Base-by-base conservation (phyloP, 1,284 basidiomycete genomes). In the Microbotryomycetes sp. region DNA sequence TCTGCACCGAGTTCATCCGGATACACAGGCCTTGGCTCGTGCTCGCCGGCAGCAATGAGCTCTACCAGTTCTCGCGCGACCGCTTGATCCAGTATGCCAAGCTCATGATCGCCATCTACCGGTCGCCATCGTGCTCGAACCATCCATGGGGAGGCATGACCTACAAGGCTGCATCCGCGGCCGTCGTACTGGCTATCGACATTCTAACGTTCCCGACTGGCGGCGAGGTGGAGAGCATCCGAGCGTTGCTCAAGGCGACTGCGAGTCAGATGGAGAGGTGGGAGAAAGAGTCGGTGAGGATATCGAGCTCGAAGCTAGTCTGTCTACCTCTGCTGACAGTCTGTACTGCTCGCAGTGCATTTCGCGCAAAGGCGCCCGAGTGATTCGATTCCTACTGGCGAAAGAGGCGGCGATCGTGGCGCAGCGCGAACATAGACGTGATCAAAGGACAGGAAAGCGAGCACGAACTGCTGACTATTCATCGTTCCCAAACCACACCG, bases 1-100 rank as follows among this genome's bases (percentile, higher is more conserved):
- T 66, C 4, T 50, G 57, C 3, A 51, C 61, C 41, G 65, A 66
- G 31, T 66, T 52, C 29, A 49, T 66, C 27, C 61, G 65, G 2
- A 52, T 66, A 0, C 65, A 66, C 24, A 58, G 65, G 4, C 59
- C 65, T 3, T 66, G 61, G 59, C 60, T 65, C 45, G 64, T 64
- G 6, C 56, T 64, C 41, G 57, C 61, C 29, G 59, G 35, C 4
- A n/a, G 29, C 13, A 57, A 64, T 46, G 50, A 56, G 5, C n/a
- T 30, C 2, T 66, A 61, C 48, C 59, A 63, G 35, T 59, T 56
- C 48, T 61, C 59, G 6, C 53, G 61, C 11, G 45, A 59, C 26
- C 65, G 59, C 21, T 55, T 56, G 4, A 31, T 62, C 59, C 31
- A 61, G 21, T 59, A 61, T 26, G 56, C 61, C 18, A 58, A 59